Conservation (phyloP, 805 yeast species). For the Wickerhamomyces strasburgensis region DNA sequence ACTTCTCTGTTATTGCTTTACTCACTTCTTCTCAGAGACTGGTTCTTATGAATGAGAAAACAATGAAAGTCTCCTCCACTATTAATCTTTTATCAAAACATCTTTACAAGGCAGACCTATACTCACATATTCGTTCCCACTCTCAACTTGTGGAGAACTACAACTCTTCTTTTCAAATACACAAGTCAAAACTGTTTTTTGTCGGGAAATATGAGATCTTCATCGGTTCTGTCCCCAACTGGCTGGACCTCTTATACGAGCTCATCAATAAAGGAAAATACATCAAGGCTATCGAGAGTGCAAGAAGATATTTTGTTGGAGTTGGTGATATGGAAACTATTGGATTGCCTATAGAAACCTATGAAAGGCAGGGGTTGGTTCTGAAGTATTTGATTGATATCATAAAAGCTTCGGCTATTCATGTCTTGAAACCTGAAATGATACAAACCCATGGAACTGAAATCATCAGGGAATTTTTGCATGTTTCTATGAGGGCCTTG, state of each 20-base stretch:
- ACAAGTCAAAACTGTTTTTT: constrained; percentile 44
- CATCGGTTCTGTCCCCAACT: constrained; percentile 56
- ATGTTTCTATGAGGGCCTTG: constrained; percentile 36
- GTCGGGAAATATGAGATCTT: constrained; percentile 48
- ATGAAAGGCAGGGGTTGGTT: constrained; percentile 43
- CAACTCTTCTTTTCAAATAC: constrained; percentile 29
- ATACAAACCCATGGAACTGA: constrained; percentile 16
- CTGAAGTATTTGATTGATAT: constrained; percentile 51
- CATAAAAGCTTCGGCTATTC: constrained; percentile 32
- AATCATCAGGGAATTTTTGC: constrained; percentile 29
- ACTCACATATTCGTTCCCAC: constrained; percentile 16
- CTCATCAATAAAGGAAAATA: constrained; percentile 46
- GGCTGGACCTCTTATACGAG: constrained; percentile 64
- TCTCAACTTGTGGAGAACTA: constrained; percentile 9
- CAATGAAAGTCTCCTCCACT: constrained; percentile 28
- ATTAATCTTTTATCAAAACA: constrained; percentile 27
- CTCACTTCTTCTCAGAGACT: constrained; percentile 44
- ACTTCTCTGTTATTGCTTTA: constrained; percentile 32
- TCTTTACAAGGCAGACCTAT: constrained; percentile 30
- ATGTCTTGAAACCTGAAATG: constrained; percentile 14
- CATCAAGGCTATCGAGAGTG: constrained; percentile 50
- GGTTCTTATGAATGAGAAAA: constrained; percentile 35
- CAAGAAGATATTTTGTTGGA: constrained; percentile 49
- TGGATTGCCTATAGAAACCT: constrained; percentile 49
- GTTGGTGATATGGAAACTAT: constrained; percentile 42